These are phyloP conservation scores for Teratosphaeria nubilosa DNA, from an alignment of 2,329 filamentous ascomycete species.

Conservation along the genomic window DNA sequence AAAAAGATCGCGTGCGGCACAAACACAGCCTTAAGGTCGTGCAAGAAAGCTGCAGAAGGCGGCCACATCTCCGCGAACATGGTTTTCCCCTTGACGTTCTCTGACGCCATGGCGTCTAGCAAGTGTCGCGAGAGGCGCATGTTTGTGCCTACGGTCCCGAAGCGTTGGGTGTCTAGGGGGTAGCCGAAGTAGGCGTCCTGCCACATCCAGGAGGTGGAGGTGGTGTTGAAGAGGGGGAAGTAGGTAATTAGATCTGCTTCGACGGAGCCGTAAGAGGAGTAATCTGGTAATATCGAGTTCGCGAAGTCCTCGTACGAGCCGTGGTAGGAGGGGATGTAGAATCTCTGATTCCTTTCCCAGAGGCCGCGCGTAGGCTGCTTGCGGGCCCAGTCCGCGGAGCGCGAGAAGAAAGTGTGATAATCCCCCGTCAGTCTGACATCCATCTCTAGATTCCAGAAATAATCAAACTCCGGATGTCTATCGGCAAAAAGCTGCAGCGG, in stretches of 20 bases:
- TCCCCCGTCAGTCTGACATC: slow-evolving; percentile 68
- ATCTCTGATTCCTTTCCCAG: slow-evolving; percentile 36
- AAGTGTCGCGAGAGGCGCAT: background rate
- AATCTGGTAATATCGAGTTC: background rate
- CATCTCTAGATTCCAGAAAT: slow-evolving; percentile 73
- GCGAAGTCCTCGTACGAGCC: background rate
- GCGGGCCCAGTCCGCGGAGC: slow-evolving; percentile 44
- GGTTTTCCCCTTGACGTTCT: background rate
- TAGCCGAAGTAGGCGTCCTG: background rate
- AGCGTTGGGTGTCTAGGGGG: background rate
- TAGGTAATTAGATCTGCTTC: background rate
- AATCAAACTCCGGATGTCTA: slow-evolving; percentile 66
- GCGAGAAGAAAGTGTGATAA: slow-evolving; percentile 64
- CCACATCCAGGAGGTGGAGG: background rate
- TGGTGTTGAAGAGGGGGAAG: background rate
- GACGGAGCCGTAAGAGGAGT: background rate
- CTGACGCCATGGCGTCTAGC: background rate
- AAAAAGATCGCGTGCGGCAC: background rate
- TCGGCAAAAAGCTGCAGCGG: slow-evolving; percentile 57
- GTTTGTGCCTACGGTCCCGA: background rate
- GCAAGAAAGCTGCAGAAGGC: background rate
- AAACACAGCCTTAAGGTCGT: background rate
- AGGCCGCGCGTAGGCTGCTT: slow-evolving; percentile 45
- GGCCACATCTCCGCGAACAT: background rate
- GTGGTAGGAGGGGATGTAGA: background rate